Percentiles rank a stretch among this genome's conserved stretches.
Conservation (phyloP, 2,329 filamentous ascomycete genomes). For the Aspergillus arachidicola region DNA sequence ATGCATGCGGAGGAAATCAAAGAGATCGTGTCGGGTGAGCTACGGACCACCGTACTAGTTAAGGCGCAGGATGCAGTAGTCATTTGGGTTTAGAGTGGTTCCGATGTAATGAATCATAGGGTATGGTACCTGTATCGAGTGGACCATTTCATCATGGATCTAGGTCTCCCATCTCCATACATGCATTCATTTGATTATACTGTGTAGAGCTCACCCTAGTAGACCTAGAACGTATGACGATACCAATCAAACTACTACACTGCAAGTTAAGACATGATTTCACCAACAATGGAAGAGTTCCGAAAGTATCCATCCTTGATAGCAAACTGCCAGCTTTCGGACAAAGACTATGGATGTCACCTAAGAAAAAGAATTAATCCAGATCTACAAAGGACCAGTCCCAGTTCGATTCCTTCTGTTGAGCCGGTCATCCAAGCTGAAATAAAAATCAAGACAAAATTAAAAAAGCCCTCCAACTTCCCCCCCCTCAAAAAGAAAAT, state of each 20-base stretch:
- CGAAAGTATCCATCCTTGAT: not conserved
- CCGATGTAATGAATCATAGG: not conserved
- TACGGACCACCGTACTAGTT: not conserved
- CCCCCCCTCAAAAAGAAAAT: not conserved
- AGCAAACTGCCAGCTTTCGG: not conserved
- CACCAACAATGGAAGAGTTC: not conserved
- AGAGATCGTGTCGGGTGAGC: slow-evolving; percentile 25
- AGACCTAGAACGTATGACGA: not conserved
- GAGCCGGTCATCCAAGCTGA: slow-evolving; percentile 7
- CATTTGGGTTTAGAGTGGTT: slow-evolving; percentile 19
- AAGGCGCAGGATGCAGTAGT: slow-evolving; percentile 24
- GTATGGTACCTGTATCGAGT: slow-evolving; percentile 15
- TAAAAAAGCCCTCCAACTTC: not conserved
- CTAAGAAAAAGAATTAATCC: slow-evolving; percentile 6
- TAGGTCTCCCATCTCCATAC: not conserved
- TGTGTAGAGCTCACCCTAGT: not conserved
- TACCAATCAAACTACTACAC: not conserved
- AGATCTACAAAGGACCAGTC: slow-evolving; percentile 17
- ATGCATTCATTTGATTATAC: not conserved
- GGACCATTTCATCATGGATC: not conserved
- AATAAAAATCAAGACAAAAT: slow-evolving; percentile 4
- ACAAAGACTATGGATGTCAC: not conserved
- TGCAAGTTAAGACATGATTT: not conserved
- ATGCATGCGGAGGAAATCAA: slow-evolving; percentile 21
- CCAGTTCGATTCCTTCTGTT: not conserved